Evolutionary conservation across 768 basidiomycete species (phyloP).

Genomic region (Boletus rubroflammeus): DNA sequence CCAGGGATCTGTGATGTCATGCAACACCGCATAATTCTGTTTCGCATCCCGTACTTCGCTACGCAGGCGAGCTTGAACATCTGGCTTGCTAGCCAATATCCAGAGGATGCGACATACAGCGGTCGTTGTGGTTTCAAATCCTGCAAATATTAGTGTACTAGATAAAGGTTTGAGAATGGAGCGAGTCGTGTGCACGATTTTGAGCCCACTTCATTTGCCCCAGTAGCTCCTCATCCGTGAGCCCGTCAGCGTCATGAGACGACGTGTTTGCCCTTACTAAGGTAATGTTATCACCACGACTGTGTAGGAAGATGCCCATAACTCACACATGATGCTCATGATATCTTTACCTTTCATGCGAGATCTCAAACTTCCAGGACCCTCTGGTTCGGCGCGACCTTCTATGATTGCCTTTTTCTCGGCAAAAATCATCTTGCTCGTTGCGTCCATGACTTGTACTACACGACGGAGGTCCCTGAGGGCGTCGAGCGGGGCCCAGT

Average conservation of each 20-base stretch:
- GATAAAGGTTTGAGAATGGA: background rate
- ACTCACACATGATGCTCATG: slow-evolving; percentile 40
- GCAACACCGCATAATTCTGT: slow-evolving; percentile 4
- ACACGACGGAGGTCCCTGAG: slow-evolving; percentile 27
- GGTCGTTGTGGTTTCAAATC: slow-evolving; percentile 29
- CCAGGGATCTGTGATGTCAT: slow-evolving; percentile 23
- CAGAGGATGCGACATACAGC: slow-evolving; percentile 34
- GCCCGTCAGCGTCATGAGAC: slow-evolving; percentile 28
- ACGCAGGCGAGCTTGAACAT: slow-evolving; percentile 33
- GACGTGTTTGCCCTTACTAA: slow-evolving; percentile 35
- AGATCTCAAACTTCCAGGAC: slow-evolving; percentile 7
- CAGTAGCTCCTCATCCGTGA: slow-evolving; percentile 35
- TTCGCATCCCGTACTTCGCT: slow-evolving; percentile 32
- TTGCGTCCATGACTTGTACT: slow-evolving; percentile 29
- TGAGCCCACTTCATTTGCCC: slow-evolving; percentile 38
- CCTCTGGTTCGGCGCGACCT: slow-evolving; percentile 6
- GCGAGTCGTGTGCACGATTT: background rate
- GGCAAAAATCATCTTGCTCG: slow-evolving; percentile 25
- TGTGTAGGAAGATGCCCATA: background rate
- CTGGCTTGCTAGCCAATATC: slow-evolving; percentile 29
- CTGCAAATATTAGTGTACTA: slow-evolving; percentile 37
- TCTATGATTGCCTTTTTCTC: slow-evolving; percentile 29
- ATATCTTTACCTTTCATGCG: slow-evolving; percentile 31
- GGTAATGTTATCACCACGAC: background rate
- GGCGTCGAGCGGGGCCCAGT: slow-evolving; percentile 30